Percentiles rank a stretch among this genome's conserved stretches.
phyloP scores from a whole-genome alignment of 768 basidiomycete species.

The Naganishia vishniacii region DNA sequence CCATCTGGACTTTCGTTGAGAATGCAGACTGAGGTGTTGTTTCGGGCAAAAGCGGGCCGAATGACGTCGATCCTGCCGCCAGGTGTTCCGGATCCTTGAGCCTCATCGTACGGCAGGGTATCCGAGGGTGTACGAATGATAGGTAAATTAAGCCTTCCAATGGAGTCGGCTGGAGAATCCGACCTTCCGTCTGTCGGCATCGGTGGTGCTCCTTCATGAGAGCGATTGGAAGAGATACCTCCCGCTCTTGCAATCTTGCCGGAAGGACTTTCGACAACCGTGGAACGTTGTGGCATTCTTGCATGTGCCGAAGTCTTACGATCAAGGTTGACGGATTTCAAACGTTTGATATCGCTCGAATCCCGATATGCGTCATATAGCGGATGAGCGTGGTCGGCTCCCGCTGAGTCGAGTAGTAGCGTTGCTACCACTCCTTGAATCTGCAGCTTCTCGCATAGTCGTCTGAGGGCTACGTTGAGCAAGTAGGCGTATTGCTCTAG shows the following conservation, averaged over 20 bases:
- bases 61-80: constrained; percentile 48
- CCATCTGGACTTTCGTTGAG: constrained; percentile 62
- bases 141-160: neutral
- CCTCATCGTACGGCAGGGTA: neutral
- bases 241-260: constrained; percentile 67
- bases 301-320: constrained; percentile 93
- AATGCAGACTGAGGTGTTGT: constrained; percentile 81
- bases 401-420: constrained; percentile 59
- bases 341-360: constrained; percentile 82
- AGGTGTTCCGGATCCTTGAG: neutral
- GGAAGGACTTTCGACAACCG: constrained; percentile 88
- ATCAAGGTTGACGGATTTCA: constrained; percentile 90
- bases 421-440: constrained; percentile 84
- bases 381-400: constrained; percentile 26
- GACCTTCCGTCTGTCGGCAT: constrained; percentile 12
- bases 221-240: constrained; percentile 10
- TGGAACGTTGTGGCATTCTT: constrained; percentile 83
- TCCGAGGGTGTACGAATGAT: neutral
- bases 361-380: constrained; percentile 73
- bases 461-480: constrained; percentile 85
- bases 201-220: neutral
- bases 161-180: constrained; percentile 14
- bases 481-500: constrained; percentile 97
- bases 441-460: constrained; percentile 72
- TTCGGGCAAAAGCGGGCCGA: constrained; percentile 66